Base-by-base conservation (phyloP, 164 flowering plant species). In the Chimonanthus praecox region DNA sequence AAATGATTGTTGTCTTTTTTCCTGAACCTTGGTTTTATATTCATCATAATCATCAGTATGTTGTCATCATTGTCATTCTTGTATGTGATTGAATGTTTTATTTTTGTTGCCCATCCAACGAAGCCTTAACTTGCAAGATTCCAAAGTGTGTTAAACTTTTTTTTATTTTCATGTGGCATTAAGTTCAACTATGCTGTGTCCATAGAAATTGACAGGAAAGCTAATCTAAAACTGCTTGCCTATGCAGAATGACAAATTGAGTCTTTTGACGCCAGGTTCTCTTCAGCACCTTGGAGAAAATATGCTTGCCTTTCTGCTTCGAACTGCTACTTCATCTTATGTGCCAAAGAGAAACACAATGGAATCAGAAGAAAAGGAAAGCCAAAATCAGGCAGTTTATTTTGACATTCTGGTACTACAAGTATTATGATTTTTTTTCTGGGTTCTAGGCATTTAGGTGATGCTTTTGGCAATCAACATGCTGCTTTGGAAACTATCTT, bases 231-330 rank as follows among this genome's bases (percentile, higher is more conserved):
- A 43, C 10, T 66, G 74, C 64, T 74, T 72, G 68, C 54, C 49
- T 13, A 45, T 89, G 89, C 93, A 94, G 99, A 94, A 94, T 85
- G 99, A 94, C 83, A 91, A 90, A 73, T 72, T 92, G 76, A 82
- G 87, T 79, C 92, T 92, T 71, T 78, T 94, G 79, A 91, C 83
- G 80, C 81, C 92, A 4, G 99, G 99, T 70, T 94, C 99, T 70
- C 94, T 94, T 83, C 99, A 94, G 80, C 99, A 94, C 83, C 95
- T 94, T 78, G 99, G 99, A 63, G 97, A 94, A 79, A 94, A 94
- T 81, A 89, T 92, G 95, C 92, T 92, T 75, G 87, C 94, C 70
- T 94, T 94, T 83, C 86, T 94, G 74, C 89, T 84, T 81, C 88
- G 87, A 8, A 77, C 82, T 80, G 99, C 85, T 74, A 51, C 87